Conservation (phyloP, 345 rosid genomes). For the Pistacia atlantica region DNA sequence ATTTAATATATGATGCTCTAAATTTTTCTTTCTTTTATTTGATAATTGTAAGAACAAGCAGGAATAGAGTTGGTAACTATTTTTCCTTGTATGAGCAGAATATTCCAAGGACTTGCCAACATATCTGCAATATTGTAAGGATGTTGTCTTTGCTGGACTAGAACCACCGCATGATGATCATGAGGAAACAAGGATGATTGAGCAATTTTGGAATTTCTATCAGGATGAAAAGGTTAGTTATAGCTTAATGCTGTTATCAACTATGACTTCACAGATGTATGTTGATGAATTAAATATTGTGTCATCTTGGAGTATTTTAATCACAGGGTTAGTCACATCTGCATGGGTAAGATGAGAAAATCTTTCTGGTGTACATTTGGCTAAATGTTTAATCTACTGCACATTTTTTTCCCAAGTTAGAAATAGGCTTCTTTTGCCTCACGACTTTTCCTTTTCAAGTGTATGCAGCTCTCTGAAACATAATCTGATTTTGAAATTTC, state of each 20-base stretch:
- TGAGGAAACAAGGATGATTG: slow-evolving; percentile 43
- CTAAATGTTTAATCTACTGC: background rate
- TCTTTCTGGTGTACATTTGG: background rate
- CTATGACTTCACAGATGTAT: background rate
- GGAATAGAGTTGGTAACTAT: background rate
- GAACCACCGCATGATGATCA: slow-evolving; percentile 39
- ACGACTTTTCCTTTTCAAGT: background rate
- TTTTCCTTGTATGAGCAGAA: slow-evolving; percentile 29
- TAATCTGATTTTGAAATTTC: background rate
- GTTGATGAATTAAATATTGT: background rate
- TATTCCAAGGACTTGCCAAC: slow-evolving; percentile 49
- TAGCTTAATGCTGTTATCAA: background rate
- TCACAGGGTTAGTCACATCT: background rate
- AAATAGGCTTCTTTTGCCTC: background rate
- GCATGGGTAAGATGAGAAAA: background rate
- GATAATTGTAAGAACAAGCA: background rate
- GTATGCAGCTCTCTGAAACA: background rate
- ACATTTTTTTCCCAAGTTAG: too few relatives aligned
- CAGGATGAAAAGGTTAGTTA: slow-evolving; percentile 45
- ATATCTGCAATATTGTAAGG: slow-evolving; percentile 56
- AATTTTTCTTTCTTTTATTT: background rate
- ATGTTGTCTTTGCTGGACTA: slow-evolving; percentile 62
- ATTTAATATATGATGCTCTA: background rate
- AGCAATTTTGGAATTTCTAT: slow-evolving; percentile 60
- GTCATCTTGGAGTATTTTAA: background rate